These are phyloP conservation scores for Exophiala sp. DNA, from an alignment of 2,329 filamentous ascomycete genomes.

Conservation along the genomic window DNA sequence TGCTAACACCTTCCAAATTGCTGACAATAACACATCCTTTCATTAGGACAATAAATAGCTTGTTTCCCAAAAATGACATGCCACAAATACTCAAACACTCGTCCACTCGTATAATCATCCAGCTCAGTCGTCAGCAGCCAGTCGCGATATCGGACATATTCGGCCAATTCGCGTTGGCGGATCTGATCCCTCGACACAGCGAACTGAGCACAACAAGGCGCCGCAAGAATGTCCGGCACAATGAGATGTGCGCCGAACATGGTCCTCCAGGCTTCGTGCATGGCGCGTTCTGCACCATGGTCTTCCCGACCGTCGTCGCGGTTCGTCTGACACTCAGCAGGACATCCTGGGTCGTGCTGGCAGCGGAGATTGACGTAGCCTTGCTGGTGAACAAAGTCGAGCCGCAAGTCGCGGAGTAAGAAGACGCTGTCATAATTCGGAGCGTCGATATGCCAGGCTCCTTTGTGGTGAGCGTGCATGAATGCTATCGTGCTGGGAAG, in stretches of 20 bases:
- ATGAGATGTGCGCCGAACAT: constrained; percentile 26
- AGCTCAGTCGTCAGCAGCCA: constrained; percentile 50
- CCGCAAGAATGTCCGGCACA: background rate
- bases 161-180: constrained; percentile 41
- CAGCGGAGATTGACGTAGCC: constrained; percentile 62
- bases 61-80: constrained; percentile 59
- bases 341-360: constrained; percentile 55
- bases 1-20: too few species aligned
- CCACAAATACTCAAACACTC: constrained; percentile 59
- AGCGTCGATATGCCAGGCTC: constrained; percentile 40
- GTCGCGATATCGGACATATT: constrained; percentile 48
- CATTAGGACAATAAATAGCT: constrained; percentile 35
- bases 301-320: constrained; percentile 36
- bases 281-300: constrained; percentile 35
- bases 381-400: constrained; percentile 47
- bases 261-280: background rate
- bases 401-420: constrained; percentile 49
- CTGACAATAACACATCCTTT: too few species aligned
- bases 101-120: constrained; percentile 48
- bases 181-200: constrained; percentile 50
- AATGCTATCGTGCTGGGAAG: constrained; percentile 42
- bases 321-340: constrained; percentile 49
- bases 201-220: constrained; percentile 53
- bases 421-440: constrained; percentile 41
- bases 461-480: constrained; percentile 40